Base-by-base conservation (phyloP, 176 grass and related monocot genomes). In the Oryza glaberrima region DNA sequence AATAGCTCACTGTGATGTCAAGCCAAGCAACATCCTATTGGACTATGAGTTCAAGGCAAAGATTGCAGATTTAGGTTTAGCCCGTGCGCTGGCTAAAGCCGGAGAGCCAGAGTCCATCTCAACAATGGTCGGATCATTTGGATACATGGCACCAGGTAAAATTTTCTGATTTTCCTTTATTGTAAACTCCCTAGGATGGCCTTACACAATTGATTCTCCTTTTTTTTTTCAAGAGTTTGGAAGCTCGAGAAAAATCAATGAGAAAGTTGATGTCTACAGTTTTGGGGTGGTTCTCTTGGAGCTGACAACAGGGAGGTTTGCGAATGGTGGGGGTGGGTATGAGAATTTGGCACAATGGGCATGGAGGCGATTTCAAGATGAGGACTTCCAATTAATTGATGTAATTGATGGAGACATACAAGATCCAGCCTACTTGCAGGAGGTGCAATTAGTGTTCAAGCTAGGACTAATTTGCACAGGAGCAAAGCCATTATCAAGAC, bases 211-310 rank as follows among this genome's bases (percentile, higher is more conserved):
- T 41, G 40, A 41, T 41, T 41, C 40, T 41, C 40, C 8, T 3
- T 81, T 67, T n/a, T n/a, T 15, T 81, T 15, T 81, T 84, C 10
- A 58, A 89, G 88, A 92, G 47, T 79, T 86, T 12, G 81, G 43
- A 35, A 88, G 25, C 9, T 69, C 14, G 6, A 75, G 74, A 73
- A 92, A 88, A 13, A 79, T 92, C 76, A 72, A 83, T 11, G 63
- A 88, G 72, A 95, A 95, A 77, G 71, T 91, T 65, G 83, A 95
- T 32, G 90, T 92, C 0, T 95, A 84, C 25, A 89, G 90, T 73
- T 95, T 92, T 20, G 88, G 90, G 11, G 86, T 95, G 10, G 81
- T 95, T 82, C 83, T 95, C 10, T 15, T 95, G 75, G 87, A 93
- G 72, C 71, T 93, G 46, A 73, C 56, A 49, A 89, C 86, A 0